These are phyloP conservation scores for Marasmius sp. DNA, from an alignment of 1,284 basidiomycete genomes.

Conservation along the genomic window DNA sequence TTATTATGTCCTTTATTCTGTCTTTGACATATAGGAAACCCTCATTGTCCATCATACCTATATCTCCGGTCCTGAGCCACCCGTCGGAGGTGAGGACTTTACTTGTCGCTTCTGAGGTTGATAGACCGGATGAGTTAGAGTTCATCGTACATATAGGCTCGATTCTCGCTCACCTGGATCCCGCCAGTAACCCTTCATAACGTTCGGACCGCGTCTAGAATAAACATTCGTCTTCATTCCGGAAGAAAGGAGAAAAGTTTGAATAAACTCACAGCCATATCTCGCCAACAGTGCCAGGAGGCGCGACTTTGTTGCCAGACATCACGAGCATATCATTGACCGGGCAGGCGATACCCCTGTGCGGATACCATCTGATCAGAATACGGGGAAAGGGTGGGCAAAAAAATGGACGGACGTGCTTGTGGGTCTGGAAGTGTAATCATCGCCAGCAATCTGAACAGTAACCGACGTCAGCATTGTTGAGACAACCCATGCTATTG, in stretches of 20 bases:
- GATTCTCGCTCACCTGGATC: slow-evolving; percentile 41
- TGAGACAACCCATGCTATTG: not conserved
- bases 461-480: not conserved
- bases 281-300: slow-evolving; percentile 48
- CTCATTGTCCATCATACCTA: slow-evolving; percentile 59
- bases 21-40: slow-evolving; percentile 70
- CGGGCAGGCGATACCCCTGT: slow-evolving; percentile 49
- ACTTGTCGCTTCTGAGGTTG: slow-evolving; percentile 34
- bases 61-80: slow-evolving; percentile 60
- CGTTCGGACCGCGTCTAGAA: slow-evolving; percentile 55
- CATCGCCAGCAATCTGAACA: slow-evolving; percentile 46
- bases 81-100: slow-evolving; percentile 55
- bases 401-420: slow-evolving; percentile 45
- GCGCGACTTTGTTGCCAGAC: slow-evolving; percentile 34
- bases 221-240: not conserved
- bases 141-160: not conserved
- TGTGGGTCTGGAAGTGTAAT: slow-evolving; percentile 50
- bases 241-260: not conserved
- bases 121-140: not conserved
- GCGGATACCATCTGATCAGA: not conserved
- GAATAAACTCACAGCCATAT: slow-evolving; percentile 52
- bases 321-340: slow-evolving; percentile 54
- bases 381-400: too few relatives aligned
- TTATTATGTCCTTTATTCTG: slow-evolving; percentile 63
- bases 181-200: slow-evolving; percentile 66